Conservation (phyloP, 1,284 basidiomycete genomes). For the Ustilago vetiveriae region DNA sequence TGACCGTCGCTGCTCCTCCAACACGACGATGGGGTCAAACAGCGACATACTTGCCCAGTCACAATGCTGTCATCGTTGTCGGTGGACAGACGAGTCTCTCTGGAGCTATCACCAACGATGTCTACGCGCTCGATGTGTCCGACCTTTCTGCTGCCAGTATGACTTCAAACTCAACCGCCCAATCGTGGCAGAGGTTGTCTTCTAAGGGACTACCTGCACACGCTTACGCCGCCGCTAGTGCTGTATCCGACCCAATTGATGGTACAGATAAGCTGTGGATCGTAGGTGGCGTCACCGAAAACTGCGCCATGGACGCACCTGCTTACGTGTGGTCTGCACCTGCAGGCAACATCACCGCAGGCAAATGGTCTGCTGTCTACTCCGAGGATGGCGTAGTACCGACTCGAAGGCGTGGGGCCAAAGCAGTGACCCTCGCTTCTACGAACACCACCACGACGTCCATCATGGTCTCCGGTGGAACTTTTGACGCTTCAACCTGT, state of each 20-base stretch:
- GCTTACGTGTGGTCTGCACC: constrained; percentile 45
- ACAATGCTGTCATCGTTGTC: constrained; percentile 53
- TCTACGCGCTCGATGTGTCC: constrained; percentile 52
- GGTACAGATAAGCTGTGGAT: constrained; percentile 45
- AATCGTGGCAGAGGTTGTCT: constrained; percentile 18
- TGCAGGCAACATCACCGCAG: constrained; percentile 17
- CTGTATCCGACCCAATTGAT: constrained; percentile 14
- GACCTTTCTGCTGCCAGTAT: constrained; percentile 13
- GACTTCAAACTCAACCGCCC: constrained; percentile 23
- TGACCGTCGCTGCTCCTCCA: constrained; percentile 18
- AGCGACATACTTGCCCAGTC: constrained; percentile 25
- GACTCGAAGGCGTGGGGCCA: constrained; percentile 15
- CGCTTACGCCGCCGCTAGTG: constrained; percentile 50
- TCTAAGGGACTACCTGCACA: constrained; percentile 38
- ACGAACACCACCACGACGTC: constrained; percentile 10
- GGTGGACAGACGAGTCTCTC: constrained; percentile 58
- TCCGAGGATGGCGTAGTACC: constrained; percentile 14
- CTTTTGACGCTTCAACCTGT: constrained; percentile 23
- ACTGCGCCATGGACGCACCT: constrained; percentile 48
- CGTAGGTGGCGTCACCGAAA: constrained; percentile 57
- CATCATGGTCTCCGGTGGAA: constrained; percentile 34
- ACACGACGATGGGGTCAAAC: constrained; percentile 37
- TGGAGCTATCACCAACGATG: constrained; percentile 50
- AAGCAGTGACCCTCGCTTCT: constrained; percentile 22
- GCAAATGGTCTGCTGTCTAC: constrained; percentile 27